phyloP scores from a whole-genome alignment of 306 rosid species.

The Ziziphus jujuba region DNA sequence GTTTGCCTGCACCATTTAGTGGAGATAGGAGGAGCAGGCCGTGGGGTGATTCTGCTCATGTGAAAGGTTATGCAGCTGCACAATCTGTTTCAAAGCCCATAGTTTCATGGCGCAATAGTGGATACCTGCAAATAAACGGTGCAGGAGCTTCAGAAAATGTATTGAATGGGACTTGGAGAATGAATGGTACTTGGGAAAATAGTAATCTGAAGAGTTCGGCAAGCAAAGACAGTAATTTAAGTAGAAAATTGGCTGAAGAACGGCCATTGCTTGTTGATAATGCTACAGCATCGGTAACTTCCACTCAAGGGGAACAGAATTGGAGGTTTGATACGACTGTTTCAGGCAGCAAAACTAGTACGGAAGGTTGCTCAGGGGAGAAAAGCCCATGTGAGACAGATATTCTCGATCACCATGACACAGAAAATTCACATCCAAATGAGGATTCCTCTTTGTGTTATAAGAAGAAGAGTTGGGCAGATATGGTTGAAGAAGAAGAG shows the following conservation, averaged over 20 bases:
- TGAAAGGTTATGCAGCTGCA: constrained; percentile 16
- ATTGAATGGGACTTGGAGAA: constrained; percentile 21
- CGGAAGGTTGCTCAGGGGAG: constrained; percentile 18
- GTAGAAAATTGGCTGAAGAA: constrained; percentile 2
- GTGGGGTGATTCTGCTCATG: too few relatives aligned
- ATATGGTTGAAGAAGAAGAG: constrained; percentile 85
- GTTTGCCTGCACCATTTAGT: constrained; percentile 9
- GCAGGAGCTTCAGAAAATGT: constrained; percentile 14
- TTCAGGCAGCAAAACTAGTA: constrained; percentile 1
- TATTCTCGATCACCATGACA: constrained; percentile 12
- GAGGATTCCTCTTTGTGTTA: constrained; percentile 23
- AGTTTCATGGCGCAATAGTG: not conserved
- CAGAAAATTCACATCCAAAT: constrained; percentile 23
- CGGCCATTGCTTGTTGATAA: constrained; percentile 26
- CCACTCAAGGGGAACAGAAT: constrained; percentile 7
- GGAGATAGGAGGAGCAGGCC: constrained; percentile 30
- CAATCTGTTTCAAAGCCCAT: constrained; percentile 11
- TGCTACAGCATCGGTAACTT: constrained; percentile 12
- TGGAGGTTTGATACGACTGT: constrained; percentile 19
- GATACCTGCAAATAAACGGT: constrained; percentile 6
- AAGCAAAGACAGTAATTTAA: constrained; percentile 8
- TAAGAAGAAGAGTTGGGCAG: constrained; percentile 92
- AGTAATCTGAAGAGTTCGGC: constrained; percentile 21
- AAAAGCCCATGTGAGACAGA: constrained; percentile 15
- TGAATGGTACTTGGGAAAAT: constrained; percentile 20